These are phyloP conservation scores for Rhizopogon parksii DNA, from an alignment of 1,284 basidiomycete species.

Conservation along the genomic window DNA sequence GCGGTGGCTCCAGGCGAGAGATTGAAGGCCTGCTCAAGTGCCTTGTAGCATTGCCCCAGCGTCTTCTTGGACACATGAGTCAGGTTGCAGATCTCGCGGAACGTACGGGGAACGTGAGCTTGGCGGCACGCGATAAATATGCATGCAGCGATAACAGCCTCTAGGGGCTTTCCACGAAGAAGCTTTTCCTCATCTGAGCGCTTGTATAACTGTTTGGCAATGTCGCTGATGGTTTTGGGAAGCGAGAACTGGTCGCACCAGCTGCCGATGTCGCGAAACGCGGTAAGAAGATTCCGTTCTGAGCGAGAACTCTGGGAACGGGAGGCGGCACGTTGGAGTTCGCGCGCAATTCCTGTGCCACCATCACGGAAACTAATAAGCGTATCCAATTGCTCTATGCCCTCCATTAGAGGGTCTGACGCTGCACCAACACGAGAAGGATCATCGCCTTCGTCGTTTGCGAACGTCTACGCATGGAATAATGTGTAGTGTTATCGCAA, in stretches of 20 bases:
- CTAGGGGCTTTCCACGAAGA: slow-evolving; percentile 84
- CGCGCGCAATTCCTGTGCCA: slow-evolving; percentile 85
- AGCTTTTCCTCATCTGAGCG: slow-evolving; percentile 94
- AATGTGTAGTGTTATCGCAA: slow-evolving; percentile 22
- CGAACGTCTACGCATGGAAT: slow-evolving; percentile 74
- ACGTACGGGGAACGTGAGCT: slow-evolving; percentile 89
- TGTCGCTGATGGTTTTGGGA: slow-evolving; percentile 91
- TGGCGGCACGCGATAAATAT: slow-evolving; percentile 98
- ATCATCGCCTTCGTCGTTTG: slow-evolving; percentile 98
- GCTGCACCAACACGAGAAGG: slow-evolving; percentile 99
- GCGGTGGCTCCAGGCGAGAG: slow-evolving; percentile 66
- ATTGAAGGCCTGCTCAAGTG: slow-evolving; percentile 89
- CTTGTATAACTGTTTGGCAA: slow-evolving; percentile 95
- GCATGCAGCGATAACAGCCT: slow-evolving; percentile 93
- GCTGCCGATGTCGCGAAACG: slow-evolving; percentile 86
- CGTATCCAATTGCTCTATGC: slow-evolving; percentile 90
- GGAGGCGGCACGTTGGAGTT: slow-evolving; percentile 86
- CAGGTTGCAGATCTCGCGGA: slow-evolving; percentile 92
- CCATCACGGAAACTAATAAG: slow-evolving; percentile 94
- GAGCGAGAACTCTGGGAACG: slow-evolving; percentile 72
- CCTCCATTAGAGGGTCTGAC: slow-evolving; percentile 88
- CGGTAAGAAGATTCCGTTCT: slow-evolving; percentile 80
- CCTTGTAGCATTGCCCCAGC: slow-evolving; percentile 92
- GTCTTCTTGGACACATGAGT: slow-evolving; percentile 94
- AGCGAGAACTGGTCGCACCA: slow-evolving; percentile 96